Conservation (phyloP, 805 yeast species). For the Yamadazyma nakazawae region DNA sequence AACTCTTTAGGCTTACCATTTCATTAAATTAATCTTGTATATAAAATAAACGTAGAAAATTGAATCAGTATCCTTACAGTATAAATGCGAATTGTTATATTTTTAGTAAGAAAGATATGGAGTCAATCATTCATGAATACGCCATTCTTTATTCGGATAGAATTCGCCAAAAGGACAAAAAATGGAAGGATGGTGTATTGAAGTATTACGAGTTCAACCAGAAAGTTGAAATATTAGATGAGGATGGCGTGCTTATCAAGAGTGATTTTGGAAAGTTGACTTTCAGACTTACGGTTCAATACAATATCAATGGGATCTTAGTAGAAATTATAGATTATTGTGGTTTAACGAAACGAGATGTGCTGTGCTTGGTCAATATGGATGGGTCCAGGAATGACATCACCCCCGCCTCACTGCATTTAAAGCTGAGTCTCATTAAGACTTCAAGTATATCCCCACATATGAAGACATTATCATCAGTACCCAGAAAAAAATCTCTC, state of each 20-base stretch:
- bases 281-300: conserved; percentile 14
- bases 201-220: conserved; percentile 47
- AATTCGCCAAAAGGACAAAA: conserved; percentile 43
- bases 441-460: not conserved
- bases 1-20: conserved; percentile 84
- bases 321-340: conserved; percentile 8
- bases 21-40: conserved; percentile 16
- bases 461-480: no score
- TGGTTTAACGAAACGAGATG: conserved; percentile 9
- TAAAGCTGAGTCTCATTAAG: not conserved
- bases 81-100: not conserved
- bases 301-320: conserved; percentile 7
- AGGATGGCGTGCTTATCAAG: conserved; percentile 29
- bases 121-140: conserved; percentile 44
- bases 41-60: conserved; percentile 1
- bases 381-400: not conserved
- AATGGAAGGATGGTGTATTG: conserved; percentile 52
- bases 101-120: not conserved
- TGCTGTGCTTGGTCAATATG: conserved; percentile 1
- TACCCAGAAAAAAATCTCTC: no score
- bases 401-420: not conserved
- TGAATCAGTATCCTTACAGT: not conserved
- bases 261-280: conserved; percentile 26
- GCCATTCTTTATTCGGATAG: conserved; percentile 45
- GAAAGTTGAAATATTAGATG: conserved; percentile 43